Base-by-base conservation (phyloP, 352 stramenopile genomes). In the Globisporangium cylindrosporum region DNA sequence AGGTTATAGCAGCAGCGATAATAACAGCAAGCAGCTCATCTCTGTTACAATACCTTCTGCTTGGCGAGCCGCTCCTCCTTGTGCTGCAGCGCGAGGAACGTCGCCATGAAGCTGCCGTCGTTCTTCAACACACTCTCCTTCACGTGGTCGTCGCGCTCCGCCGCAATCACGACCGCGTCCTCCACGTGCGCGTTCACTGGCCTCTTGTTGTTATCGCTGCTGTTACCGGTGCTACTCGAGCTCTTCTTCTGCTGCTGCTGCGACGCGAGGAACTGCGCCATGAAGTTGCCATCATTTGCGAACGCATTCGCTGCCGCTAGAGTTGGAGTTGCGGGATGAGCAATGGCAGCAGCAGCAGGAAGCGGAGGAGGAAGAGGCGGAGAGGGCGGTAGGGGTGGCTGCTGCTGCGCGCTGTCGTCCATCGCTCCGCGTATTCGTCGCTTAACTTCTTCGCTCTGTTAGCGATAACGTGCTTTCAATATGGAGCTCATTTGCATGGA, bases 261-360 rank as follows among this genome's bases (percentile, higher is more conserved):
- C 25, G 48, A 32, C 29, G 64, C 64, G 27, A 71, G 65, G 55
- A 74, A 74, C 58, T 67, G 59, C 59, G 69, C 69, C 69, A 74
- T 74, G 54, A 74, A 74, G 69, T 67, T 68, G 29, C 69, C 69
- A 8, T 74, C 69, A 34, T 74, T 74, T 25, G 43, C 69, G 34
- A 74, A 74, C 20, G 55, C 51, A 29, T 74, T 74, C 25, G 34
- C 51, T 49, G 60, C 29, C 9, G 34, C 61, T 29, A 15, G 41
- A n/a, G 8, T 4, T 49, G 41, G 41, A 7, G 14, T 5, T 62
- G 36, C 32, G 24, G n/a, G 34, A 3, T n/a, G 6, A 58, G 41
- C 18, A 25, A 5, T 18, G 2, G 8, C 55, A 27, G 0, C 36
- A 58, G 41, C 29, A 46, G 5, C n/a, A 27, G 18, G 24, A 14